Conservation (phyloP, 148 eudicot genomes). For the Vaccinium myrtillus region DNA sequence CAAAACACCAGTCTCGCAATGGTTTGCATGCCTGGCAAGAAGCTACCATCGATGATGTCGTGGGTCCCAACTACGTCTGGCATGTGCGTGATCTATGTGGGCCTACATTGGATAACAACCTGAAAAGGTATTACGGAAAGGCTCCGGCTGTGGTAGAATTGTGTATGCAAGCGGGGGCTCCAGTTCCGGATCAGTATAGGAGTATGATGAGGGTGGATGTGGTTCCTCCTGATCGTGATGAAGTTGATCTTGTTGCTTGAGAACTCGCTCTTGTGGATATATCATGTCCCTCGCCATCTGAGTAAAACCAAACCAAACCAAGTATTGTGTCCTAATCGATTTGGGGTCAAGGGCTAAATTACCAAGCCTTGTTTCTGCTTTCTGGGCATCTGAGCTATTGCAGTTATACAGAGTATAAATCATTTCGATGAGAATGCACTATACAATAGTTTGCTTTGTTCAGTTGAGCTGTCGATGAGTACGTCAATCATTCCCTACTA, state of each 20-base stretch:
- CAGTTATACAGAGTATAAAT: background rate
- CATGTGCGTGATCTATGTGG: constrained; percentile 47
- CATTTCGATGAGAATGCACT: background rate
- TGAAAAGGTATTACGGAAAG: constrained; percentile 61
- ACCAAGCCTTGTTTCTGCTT: background rate
- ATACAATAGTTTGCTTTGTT: background rate
- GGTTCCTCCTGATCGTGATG: constrained; percentile 65
- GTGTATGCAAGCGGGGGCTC: constrained; percentile 72
- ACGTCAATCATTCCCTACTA: background rate
- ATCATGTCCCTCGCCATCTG: background rate
- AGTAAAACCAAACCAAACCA: background rate
- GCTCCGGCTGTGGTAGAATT: constrained; percentile 64
- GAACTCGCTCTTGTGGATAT: background rate
- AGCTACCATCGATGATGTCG: constrained; percentile 57
- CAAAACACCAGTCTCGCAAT: constrained; percentile 62
- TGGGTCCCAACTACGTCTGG: constrained; percentile 72
- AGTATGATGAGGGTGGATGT: constrained; percentile 75
- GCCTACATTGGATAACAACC: constrained; percentile 40
- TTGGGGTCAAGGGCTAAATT: background rate
- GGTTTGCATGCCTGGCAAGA: constrained; percentile 76
- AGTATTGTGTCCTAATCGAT: background rate
- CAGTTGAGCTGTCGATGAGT: background rate
- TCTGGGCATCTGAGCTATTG: background rate
- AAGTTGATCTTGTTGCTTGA: constrained; percentile 71
- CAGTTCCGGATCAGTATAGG: constrained; percentile 44